These are phyloP conservation scores for Botryotinia calthae DNA, from an alignment of 2,329 filamentous ascomycete species.

Conservation along the genomic window DNA sequence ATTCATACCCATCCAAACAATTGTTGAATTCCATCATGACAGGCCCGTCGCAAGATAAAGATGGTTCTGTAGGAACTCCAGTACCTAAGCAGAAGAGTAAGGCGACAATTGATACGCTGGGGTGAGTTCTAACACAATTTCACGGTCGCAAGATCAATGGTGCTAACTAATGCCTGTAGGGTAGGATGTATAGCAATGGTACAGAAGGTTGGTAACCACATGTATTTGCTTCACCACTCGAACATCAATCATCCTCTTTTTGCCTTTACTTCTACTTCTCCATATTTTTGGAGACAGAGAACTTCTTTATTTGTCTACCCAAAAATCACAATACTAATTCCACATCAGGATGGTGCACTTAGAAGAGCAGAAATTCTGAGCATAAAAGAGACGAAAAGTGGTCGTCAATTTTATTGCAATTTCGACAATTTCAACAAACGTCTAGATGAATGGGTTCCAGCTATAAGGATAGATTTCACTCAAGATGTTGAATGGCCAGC, in stretches of 20 bases:
- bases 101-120: conserved; percentile 80
- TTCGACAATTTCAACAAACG: conserved; percentile 39
- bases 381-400: conserved; percentile 84
- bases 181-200: conserved; percentile 41
- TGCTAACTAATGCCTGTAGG: conserved; percentile 30
- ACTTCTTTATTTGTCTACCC: conserved; percentile 12
- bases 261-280: background rate
- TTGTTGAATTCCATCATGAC: conserved; percentile 49
- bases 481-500: conserved; percentile 96
- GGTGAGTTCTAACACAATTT: conserved; percentile 49
- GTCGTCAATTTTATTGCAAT: conserved; percentile 49
- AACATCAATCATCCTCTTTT: background rate
- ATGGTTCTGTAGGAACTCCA: conserved; percentile 52
- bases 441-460: conserved; percentile 75
- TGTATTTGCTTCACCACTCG: background rate
- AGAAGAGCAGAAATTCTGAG: conserved; percentile 96
- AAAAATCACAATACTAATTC: conserved; percentile 28
- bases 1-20: conserved; percentile 8
- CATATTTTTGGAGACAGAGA: background rate
- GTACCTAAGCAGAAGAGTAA: conserved; percentile 68
- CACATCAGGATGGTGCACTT: conserved; percentile 68
- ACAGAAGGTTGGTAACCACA: conserved; percentile 35
- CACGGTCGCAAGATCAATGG: conserved; percentile 19
- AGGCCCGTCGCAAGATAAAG: conserved; percentile 45
- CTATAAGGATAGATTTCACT: conserved; percentile 77